phyloP scores from a whole-genome alignment of 2,329 filamentous ascomycete species.

The Epichloe gansuensis region DNA sequence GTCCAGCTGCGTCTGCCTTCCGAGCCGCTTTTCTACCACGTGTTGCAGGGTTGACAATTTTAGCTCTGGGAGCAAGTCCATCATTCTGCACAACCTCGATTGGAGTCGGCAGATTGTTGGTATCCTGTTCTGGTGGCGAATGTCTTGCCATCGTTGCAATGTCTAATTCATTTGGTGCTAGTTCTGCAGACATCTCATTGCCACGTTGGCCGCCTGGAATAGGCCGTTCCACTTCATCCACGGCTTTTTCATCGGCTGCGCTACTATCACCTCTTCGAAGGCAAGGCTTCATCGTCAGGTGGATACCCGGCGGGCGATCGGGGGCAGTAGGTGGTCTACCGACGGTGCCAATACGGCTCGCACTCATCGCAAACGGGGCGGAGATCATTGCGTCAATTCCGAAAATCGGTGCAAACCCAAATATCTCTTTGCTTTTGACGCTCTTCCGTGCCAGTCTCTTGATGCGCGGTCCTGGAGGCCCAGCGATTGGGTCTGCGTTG shows the following conservation, averaged over 20 bases:
- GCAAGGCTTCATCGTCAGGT: background rate
- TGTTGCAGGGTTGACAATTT: constrained; percentile 35
- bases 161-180: background rate
- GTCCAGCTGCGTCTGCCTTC: constrained; percentile 38
- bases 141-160: background rate
- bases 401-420: constrained; percentile 23
- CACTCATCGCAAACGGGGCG: constrained; percentile 10
- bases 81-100: background rate
- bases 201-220: background rate
- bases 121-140: background rate
- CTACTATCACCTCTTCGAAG: background rate
- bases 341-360: constrained; percentile 3
- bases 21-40: constrained; percentile 41
- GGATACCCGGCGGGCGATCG: background rate
- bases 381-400: constrained; percentile 8
- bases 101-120: background rate
- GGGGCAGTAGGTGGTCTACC: constrained; percentile 2
- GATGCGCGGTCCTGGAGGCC: constrained; percentile 22
- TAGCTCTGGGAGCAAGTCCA: constrained; percentile 4
- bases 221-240: background rate
- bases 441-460: constrained; percentile 29
- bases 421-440: constrained; percentile 34
- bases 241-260: background rate
- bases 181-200: background rate
- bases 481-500: background rate